These are phyloP conservation scores for Aechmea fasciata DNA, from an alignment of 176 grass and related monocot genomes.

Conservation along the genomic window DNA sequence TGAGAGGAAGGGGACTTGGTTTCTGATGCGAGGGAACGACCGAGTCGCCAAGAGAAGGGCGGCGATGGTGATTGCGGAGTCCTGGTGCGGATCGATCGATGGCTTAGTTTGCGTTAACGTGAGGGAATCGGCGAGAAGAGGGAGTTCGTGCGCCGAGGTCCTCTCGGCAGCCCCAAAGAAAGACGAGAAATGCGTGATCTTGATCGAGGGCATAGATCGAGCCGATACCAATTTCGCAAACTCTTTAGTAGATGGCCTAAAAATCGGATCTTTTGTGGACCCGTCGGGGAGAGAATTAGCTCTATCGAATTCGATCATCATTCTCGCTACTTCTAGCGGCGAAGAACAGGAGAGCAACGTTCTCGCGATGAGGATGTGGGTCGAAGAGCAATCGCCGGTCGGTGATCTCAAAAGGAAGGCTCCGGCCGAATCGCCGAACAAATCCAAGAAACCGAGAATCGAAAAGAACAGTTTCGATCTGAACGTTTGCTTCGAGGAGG, in stretches of 20 bases:
- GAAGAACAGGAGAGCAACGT: background rate
- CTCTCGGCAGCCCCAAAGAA: conserved; percentile 24
- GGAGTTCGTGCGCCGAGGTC: conserved; percentile 4
- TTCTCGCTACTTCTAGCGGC: conserved; percentile 30
- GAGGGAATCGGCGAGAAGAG: conserved; percentile 1
- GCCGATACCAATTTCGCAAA: conserved; percentile 26
- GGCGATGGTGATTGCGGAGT: conserved; percentile 31
- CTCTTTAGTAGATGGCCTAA: conserved; percentile 1
- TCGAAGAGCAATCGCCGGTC: conserved; percentile 19
- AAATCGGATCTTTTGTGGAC: conserved; percentile 19
- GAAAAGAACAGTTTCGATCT: conserved; percentile 39
- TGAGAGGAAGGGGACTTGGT: conserved; percentile 29
- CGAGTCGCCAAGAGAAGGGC: conserved; percentile 30
- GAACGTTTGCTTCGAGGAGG: conserved; percentile 34
- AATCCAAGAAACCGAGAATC: conserved; percentile 25
- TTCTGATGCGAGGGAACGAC: conserved; percentile 56
- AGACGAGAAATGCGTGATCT: conserved; percentile 29
- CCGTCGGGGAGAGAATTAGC: background rate
- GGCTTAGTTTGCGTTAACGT: conserved; percentile 14
- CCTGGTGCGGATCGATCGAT: conserved; percentile 29
- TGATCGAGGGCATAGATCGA: conserved; percentile 8
- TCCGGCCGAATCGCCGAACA: background rate
- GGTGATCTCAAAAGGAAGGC: conserved; percentile 43
- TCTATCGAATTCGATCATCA: conserved; percentile 24
- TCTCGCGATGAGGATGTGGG: conserved; percentile 24